Base-by-base conservation (phyloP, 116 monocot species). In the Posidonia oceanica region DNA sequence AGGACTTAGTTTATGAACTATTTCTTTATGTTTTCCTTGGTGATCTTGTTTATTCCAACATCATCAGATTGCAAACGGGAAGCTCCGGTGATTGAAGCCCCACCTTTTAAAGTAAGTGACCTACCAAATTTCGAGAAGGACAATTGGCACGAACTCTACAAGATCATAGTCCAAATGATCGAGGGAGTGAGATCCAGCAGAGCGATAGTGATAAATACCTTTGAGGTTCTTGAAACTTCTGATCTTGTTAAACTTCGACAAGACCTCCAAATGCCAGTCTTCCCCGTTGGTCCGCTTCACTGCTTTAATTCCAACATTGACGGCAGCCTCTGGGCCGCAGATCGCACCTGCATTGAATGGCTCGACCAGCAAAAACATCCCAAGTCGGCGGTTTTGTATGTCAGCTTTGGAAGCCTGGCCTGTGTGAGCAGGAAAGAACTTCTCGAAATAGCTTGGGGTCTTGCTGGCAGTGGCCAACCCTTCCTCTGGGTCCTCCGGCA, bases 361-460 rank as follows among this genome's bases (percentile, higher is more conserved):
- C 67, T 83, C 17, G 70, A 83, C 69, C 5, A 38, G 2, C 48
- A 48, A 12, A 67, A 79, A 56, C 13, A n/a, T 0, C 67, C 55
- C 14, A 44, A 29, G 7, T 75, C 79, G 3, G 83, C 79, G 3
- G 83, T 83, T 16, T 22, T 83, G 18, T 83, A 79, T 37, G 83
- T 83, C 22, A 83, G 83, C 68, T 75, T 78, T 39, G 83, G 83
- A 17, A 83, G 79, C 68, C 20, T 79, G 11, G 63, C 78, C 0
- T 29, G 41, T 22, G 54, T 83, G 67, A 22, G 55, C 7, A 3
- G 18, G 23, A 20, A 69, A 16, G 68, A 75, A 29, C 29, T 83
- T 4, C 3, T 65, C 12, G 83, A 83, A 68, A 56, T 53, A 0
- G 71, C 71, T 2, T 57, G 54, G 41, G 79, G 83, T 3, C 42